Conservation (phyloP, 2,329 filamentous ascomycete species). For the Emmonsia crescens region DNA sequence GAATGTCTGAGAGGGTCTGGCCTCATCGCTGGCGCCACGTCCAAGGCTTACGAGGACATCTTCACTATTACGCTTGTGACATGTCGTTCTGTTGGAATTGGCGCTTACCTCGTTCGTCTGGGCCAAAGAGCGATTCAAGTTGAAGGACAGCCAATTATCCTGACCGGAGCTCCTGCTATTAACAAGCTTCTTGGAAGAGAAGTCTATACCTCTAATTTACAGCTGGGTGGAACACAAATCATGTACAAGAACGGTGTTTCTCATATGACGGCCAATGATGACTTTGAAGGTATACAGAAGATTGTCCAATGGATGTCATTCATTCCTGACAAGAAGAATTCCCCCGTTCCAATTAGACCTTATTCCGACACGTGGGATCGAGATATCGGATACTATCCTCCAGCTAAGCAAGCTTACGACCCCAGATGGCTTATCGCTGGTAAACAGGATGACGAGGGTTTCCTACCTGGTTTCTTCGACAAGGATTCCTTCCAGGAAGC, state of each 20-base stretch:
- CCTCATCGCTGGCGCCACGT: slow-evolving; percentile 95
- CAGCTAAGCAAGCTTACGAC: slow-evolving; percentile 77
- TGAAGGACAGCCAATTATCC: slow-evolving; percentile 95
- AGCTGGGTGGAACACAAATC: slow-evolving; percentile 99
- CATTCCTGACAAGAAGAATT: slow-evolving; percentile 88
- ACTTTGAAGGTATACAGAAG: slow-evolving; percentile 95
- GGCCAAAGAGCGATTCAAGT: slow-evolving; percentile 98
- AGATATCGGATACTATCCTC: slow-evolving; percentile 70
- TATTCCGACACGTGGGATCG: slow-evolving; percentile 84
- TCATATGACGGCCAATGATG: slow-evolving; percentile 94
- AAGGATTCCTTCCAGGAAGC: slow-evolving; percentile 94
- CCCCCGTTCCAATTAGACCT: slow-evolving; percentile 83
- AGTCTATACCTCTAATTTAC: slow-evolving; percentile 97
- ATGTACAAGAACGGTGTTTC: slow-evolving; percentile 99
- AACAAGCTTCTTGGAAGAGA: slow-evolving; percentile 98
- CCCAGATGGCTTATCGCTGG: slow-evolving; percentile 88
- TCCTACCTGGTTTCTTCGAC: slow-evolving; percentile 87
- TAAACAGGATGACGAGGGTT: slow-evolving; percentile 67
- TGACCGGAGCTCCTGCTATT: slow-evolving; percentile 91
- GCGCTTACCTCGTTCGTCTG: slow-evolving; percentile 95
- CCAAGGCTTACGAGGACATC: slow-evolving; percentile 94
- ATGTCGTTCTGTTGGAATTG: slow-evolving; percentile 96
- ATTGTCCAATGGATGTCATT: slow-evolving; percentile 98
- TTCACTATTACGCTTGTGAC: slow-evolving; percentile 97
- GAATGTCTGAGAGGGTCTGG: slow-evolving; percentile 95